Base-by-base conservation (phyloP, 2,329 filamentous ascomycete species). In the Colletotrichum endophyticum region DNA sequence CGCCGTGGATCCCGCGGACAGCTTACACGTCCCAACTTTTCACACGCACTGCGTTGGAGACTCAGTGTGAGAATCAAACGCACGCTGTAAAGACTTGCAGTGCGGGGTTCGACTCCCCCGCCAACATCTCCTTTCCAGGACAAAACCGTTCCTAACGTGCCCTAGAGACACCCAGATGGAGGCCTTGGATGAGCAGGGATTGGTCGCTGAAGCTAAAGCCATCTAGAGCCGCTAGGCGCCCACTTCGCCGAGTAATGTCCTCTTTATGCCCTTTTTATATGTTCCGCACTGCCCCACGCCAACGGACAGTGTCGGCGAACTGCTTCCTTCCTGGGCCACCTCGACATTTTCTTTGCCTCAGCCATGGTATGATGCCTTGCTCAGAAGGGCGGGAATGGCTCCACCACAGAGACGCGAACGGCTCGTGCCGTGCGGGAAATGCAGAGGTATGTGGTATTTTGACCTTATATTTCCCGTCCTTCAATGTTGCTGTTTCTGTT, bases 331-430 rank as follows among this genome's bases (percentile, higher is more conserved):
- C 30, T 72, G 61, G 44, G 69, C 12, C 68, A 62, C 32, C 30
- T 63, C 56, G n/a, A n/a, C 53, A 63, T 53, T 22, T n/a, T 34
- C 62, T 34, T 25, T 25, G 19, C 61, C 25, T 63, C 9, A 30
- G 25, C 69, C 25, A 57, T 66, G 69, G 69, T 68, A 61, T 66
- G 22, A 19, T 32, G 56, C 49, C 67, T 16, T 13, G 4, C 36
- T 66, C 22, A 9, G 13, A 27, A 66, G 61, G 44, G 28, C 59
- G 44, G 39, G 39, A 64, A 72, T 72, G 69, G 69, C 69, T 66
- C 69, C 69, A 66, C 69, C 59, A 72, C 59, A 72, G 22, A 16
- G 69, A 56, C 69, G 61, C 28, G 69, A 66, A 64, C 59, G 69
- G 13, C 44, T 72, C 25, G 69, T 72, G 39, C 69, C 69, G 11